These are phyloP conservation scores for Buxus sempervirens DNA, from an alignment of 164 flowering plant genomes.

Conservation along the genomic window DNA sequence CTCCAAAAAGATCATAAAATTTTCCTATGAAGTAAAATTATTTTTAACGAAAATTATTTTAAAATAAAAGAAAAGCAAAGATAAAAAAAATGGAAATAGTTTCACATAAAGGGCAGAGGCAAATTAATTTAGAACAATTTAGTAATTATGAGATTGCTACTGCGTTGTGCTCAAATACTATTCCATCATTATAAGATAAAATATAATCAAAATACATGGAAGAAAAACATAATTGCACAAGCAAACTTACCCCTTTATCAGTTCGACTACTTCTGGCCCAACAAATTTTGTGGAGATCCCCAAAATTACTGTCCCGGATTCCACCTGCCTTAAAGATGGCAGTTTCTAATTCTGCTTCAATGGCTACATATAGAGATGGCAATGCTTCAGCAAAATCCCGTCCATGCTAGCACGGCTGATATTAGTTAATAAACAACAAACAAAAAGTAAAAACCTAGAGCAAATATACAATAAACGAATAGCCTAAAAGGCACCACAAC, in stretches of 20 bases:
- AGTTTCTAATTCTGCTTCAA: constrained; percentile 74
- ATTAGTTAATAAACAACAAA: background rate
- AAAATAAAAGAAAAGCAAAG: background rate
- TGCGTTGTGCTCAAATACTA: background rate
- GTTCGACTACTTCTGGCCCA: constrained; percentile 98
- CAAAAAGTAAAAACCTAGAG: too few species aligned
- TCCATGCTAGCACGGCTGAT: constrained; percentile 15
- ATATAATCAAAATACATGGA: background rate
- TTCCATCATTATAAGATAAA: background rate
- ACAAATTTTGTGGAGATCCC: constrained; percentile 68
- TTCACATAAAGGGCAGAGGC: background rate
- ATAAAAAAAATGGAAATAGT: background rate
- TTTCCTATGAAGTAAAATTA: background rate
- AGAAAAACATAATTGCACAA: background rate
- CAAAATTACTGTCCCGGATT: constrained; percentile 74
- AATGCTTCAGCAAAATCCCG: constrained; percentile 22
- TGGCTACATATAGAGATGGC: constrained; percentile 47
- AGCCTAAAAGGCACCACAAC: background rate
- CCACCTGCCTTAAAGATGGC: constrained; percentile 91
- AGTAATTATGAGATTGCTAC: background rate
- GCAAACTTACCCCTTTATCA: constrained; percentile 77
- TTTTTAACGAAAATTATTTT: background rate
- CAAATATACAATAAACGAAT: background rate
- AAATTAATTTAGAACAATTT: background rate
- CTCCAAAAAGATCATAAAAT: background rate